Conservation (phyloP, 2,329 filamentous ascomycete species). For the Alternaria sp. region DNA sequence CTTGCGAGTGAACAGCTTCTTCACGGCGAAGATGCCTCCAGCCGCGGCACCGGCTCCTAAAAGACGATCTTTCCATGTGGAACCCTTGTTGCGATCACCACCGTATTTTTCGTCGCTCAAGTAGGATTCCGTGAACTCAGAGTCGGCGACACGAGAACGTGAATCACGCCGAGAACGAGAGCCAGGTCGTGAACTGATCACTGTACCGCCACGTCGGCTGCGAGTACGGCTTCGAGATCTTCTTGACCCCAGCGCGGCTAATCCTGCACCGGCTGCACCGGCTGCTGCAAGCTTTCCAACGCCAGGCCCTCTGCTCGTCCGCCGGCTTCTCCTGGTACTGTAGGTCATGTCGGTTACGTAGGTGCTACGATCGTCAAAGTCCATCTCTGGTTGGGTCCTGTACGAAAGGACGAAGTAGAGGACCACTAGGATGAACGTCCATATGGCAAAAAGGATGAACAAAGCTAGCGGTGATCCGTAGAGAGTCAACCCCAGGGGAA, state of each 20-base stretch:
- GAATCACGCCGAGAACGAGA: constrained; percentile 45
- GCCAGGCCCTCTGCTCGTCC: constrained; percentile 42
- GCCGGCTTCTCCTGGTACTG: constrained; percentile 49
- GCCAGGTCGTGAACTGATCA: constrained; percentile 47
- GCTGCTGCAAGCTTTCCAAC: constrained; percentile 62
- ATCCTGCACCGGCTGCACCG: constrained; percentile 65
- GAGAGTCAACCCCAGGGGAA: constrained; percentile 87
- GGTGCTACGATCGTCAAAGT: constrained; percentile 65
- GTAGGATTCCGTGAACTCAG: constrained; percentile 46
- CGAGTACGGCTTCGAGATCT: constrained; percentile 54
- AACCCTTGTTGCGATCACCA: constrained; percentile 35
- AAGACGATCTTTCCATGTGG: constrained; percentile 58
- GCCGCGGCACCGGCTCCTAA: constrained; percentile 55
- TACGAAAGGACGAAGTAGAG: constrained; percentile 84
- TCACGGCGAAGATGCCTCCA: constrained; percentile 53
- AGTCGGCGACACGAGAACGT: constrained; percentile 36
- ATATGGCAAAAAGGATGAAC: constrained; percentile 87
- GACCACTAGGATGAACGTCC: constrained; percentile 75
- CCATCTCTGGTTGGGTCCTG: constrained; percentile 65
- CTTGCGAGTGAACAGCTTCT: constrained; percentile 68
- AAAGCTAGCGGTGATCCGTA: constrained; percentile 88
- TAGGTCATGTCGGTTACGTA: constrained; percentile 64
- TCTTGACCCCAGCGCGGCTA: constrained; percentile 60
- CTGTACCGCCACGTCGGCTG: constrained; percentile 34
- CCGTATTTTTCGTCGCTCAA: constrained; percentile 56